Percentiles rank a stretch among this genome's conserved stretches.
Evolutionary conservation across 1,139 yeast genomes (phyloP).

Genomic region (Saccharomycopsis phalli): DNA sequence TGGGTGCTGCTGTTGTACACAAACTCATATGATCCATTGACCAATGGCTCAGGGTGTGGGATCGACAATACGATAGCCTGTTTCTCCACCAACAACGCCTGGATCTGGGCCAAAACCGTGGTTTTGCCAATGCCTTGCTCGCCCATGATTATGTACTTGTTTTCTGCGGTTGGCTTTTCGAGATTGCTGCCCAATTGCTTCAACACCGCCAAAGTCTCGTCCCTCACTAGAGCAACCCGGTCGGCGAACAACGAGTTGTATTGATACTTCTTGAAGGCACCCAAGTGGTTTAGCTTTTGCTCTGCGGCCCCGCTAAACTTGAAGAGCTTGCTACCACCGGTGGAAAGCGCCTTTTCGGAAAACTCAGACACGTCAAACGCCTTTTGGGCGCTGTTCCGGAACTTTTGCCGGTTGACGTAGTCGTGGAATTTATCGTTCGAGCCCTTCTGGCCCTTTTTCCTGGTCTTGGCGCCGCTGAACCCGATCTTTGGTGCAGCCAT

Average conservation of each 20-base stretch:
- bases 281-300: constrained; percentile 27
- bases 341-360: constrained; percentile 1
- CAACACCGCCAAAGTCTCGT: constrained; percentile 28
- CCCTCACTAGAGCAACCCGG: constrained; percentile 49
- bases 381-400: constrained; percentile 7
- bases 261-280: constrained; percentile 56
- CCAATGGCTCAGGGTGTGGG: constrained; percentile 50
- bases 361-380: constrained; percentile 9
- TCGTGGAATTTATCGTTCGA: constrained; percentile 13
- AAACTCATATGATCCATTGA: constrained; percentile 69
- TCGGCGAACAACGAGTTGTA: constrained; percentile 50
- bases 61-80: constrained; percentile 56
- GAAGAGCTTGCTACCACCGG: constrained; percentile 2
- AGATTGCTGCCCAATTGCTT: constrained; percentile 26
- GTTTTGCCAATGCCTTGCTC: constrained; percentile 77
- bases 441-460: constrained; percentile 12
- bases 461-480: neutral
- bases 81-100: constrained; percentile 45
- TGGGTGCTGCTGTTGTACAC: constrained; percentile 41
- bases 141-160: constrained; percentile 57
- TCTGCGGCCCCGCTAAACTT: constrained; percentile 11
- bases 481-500: constrained; percentile 3
- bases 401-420: constrained; percentile 12
- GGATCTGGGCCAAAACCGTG: constrained; percentile 61
- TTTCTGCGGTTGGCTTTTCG: constrained; percentile 30